A percentile compares a stretch with the other conserved stretches of the same genome.
phyloP scores from a whole-genome alignment of 2,329 filamentous ascomycete species.

The Plenodomus biglobosus region DNA sequence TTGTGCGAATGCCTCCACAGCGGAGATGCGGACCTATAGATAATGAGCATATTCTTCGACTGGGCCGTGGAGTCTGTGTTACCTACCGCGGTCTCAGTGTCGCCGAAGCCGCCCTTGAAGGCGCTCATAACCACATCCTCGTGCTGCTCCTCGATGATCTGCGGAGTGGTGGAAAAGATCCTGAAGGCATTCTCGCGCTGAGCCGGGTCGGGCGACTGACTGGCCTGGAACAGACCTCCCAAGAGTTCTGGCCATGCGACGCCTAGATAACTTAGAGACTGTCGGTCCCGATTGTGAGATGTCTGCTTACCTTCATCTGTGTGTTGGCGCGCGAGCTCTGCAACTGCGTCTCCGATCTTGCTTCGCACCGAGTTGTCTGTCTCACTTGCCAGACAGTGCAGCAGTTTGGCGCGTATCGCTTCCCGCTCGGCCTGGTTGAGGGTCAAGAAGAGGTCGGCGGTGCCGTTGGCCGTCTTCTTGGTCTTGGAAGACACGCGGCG shows the following conservation, averaged over 20 bases:
- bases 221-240: constrained; percentile 81
- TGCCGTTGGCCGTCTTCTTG: constrained; percentile 70
- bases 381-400: constrained; percentile 75
- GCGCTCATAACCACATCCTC: constrained; percentile 86
- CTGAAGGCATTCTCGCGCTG: constrained; percentile 92
- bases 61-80: neutral
- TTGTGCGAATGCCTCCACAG: constrained; percentile 94
- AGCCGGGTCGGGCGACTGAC: constrained; percentile 78
- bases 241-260: constrained; percentile 90
- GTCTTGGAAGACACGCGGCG: constrained; percentile 89
- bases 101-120: constrained; percentile 89
- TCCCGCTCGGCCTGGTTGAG: constrained; percentile 71
- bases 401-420: constrained; percentile 79
- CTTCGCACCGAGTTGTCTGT: constrained; percentile 75
- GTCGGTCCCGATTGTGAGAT: neutral
- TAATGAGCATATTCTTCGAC: neutral
- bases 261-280: constrained; percentile 52
- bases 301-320: constrained; percentile 75
- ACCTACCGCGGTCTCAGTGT: constrained; percentile 74
- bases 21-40: constrained; percentile 77
- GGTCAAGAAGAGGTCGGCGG: constrained; percentile 82
- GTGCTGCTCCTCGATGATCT: constrained; percentile 94
- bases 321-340: constrained; percentile 93
- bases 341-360: constrained; percentile 97
- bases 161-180: constrained; percentile 92